Evolutionary conservation across 2,329 filamentous ascomycete species (phyloP), one percentile per base, ranked within the genome.

Genomic region (Fusarium sp.): DNA sequence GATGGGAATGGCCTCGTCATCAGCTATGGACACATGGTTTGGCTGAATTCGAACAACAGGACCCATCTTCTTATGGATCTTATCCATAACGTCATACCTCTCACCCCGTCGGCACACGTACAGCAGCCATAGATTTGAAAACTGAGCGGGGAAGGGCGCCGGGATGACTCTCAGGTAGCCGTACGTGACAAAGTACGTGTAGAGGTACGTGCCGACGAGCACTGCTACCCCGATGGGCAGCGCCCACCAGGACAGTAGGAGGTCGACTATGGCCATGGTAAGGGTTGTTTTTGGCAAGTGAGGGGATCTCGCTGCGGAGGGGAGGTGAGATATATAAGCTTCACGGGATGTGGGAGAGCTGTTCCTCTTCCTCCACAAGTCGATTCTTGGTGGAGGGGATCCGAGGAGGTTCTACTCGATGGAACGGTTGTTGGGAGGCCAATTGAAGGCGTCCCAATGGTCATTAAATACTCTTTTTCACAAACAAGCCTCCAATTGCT

Each of bases 11-110:
- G 94, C 94, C n/a, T 88, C 88, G 31, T 93, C 92, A 79, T 97
- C 94, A 63, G 93, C 94, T 65, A 98, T 86, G 66, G 93, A 95
- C 76, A 97, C 88, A 78, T 98, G 95, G 77, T 95, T 91, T 1
- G 95, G 95, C 79, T 95, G 93, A 74, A 98, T 93, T 38, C 95
- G 89, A 25, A 98, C 92, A 2, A 98, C 83, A n/a, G 91, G 92
- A 5, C 95, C 95, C 50, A 93, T 86, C 78, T 91, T 92, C 85
- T 93, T 89, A 83, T 98, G 95, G 9, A 90, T 86, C 38, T 91
- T 83, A 77, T 97, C 88, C n/a, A 97, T 91, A 3, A 86, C 85
- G 31, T 84, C 75, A 79, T 90, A 94, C 11, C 93, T 87, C 57
- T 87, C 86, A 2, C 95, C 95, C 5, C 88, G 86, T 2, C 95